Percentiles rank a stretch among this genome's conserved stretches.
phyloP scores from a whole-genome alignment of 2,329 filamentous ascomycete species.

The Exophiala sp. region DNA sequence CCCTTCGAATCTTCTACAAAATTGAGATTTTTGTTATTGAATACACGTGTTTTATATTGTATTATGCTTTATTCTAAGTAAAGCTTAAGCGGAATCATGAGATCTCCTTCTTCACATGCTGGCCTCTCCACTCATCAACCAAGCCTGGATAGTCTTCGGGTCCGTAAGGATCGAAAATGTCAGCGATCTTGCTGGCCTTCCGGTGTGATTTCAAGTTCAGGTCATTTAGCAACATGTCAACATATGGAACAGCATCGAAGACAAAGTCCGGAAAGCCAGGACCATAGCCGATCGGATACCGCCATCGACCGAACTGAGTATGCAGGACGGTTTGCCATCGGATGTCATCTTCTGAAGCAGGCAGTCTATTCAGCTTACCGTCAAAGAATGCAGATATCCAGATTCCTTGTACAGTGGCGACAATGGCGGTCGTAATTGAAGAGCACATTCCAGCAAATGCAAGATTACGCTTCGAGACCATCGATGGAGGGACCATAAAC shows the following conservation, averaged over 20 bases:
- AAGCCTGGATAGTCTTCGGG: constrained; percentile 22
- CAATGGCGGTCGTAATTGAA: constrained; percentile 43
- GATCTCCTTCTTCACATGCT: background rate
- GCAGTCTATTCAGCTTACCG: constrained; percentile 43
- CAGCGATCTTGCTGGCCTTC: constrained; percentile 32
- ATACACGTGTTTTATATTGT: too few species aligned
- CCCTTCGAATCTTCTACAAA: too few species aligned
- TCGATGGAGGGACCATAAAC: constrained; percentile 42
- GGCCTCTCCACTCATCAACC: background rate
- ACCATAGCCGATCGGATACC: constrained; percentile 65
- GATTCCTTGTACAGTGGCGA: constrained; percentile 47
- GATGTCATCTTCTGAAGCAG: constrained; percentile 6
- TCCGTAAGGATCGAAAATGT: constrained; percentile 38
- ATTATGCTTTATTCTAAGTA: too few species aligned
- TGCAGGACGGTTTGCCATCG: constrained; percentile 58
- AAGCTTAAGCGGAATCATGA: too few species aligned
- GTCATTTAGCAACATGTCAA: constrained; percentile 67
- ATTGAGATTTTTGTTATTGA: too few species aligned
- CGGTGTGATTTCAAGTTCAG: constrained; percentile 53
- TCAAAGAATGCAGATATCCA: constrained; percentile 66
- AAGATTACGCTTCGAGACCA: constrained; percentile 19
- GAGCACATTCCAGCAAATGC: constrained; percentile 48
- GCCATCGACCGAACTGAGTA: constrained; percentile 66
- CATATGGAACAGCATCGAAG: constrained; percentile 71
- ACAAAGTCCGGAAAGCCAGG: constrained; percentile 64